A percentile compares a stretch with the other conserved stretches of the same genome.
These are phyloP conservation scores for Penicillium dipodomyicola DNA, from an alignment of 495 filamentous ascomycete genomes.

Conservation along the genomic window DNA sequence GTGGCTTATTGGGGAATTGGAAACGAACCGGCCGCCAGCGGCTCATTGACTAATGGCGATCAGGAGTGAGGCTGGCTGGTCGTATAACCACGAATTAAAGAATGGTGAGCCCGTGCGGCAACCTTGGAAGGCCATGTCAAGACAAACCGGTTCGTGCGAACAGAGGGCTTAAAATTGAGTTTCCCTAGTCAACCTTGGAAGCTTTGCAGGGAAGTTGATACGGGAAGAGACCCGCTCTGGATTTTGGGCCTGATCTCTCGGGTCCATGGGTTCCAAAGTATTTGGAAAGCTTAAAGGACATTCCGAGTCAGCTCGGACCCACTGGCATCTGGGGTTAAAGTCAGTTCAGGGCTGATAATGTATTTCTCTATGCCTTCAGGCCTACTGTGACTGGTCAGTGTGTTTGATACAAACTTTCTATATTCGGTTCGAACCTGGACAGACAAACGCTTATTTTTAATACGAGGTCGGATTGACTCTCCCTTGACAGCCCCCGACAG, in stretches of 20 bases:
- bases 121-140: conserved; percentile 40
- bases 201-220: background rate
- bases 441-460: background rate
- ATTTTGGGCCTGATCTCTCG: background rate
- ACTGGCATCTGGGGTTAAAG: background rate
- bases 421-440: background rate
- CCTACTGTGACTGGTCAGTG: background rate
- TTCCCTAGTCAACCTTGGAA: conserved; percentile 41
- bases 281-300: background rate
- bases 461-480: background rate
- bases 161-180: conserved; percentile 31
- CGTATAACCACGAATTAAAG: conserved; percentile 56
- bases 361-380: background rate
- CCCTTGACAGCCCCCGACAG: background rate
- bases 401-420: background rate
- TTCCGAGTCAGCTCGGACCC: background rate
- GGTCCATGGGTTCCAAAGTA: background rate
- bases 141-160: too few relatives aligned
- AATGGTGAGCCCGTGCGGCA: conserved; percentile 45
- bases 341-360: background rate
- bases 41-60: conserved; percentile 57
- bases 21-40: conserved; percentile 54
- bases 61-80: conserved; percentile 62
- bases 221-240: background rate
- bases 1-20: conserved; percentile 61